A percentile compares a stretch with the other conserved stretches of the same genome.
These are phyloP conservation scores for Tuber indicum DNA, from an alignment of 495 filamentous ascomycete species.

Conservation along the genomic window DNA sequence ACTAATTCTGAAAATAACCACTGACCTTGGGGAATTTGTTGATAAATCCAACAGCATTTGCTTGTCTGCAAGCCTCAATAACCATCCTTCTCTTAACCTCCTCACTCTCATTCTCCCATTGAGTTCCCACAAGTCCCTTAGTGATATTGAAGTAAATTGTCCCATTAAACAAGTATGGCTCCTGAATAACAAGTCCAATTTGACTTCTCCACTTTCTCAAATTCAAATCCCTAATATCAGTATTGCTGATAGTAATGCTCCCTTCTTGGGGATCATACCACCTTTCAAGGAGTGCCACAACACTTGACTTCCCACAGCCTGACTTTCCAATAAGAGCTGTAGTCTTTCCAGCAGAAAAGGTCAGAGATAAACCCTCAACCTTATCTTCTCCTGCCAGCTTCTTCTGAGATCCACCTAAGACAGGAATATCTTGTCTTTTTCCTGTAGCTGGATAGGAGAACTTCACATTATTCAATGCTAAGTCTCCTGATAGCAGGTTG, in stretches of 20 bases:
- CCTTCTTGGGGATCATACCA: constrained; percentile 52
- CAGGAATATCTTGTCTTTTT: constrained; percentile 51
- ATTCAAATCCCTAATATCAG: constrained; percentile 48
- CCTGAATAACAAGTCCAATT: constrained; percentile 61
- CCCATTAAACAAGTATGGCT: constrained; percentile 63
- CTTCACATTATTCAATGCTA: constrained; percentile 53
- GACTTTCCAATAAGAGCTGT: constrained; percentile 45
- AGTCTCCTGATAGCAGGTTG: constrained; percentile 44
- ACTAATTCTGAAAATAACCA: constrained; percentile 27
- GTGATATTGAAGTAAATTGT: constrained; percentile 60
- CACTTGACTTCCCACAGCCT: constrained; percentile 64
- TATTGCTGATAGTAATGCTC: constrained; percentile 23
- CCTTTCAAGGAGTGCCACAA: constrained; percentile 58
- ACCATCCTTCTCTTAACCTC: constrained; percentile 53
- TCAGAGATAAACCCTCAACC: constrained; percentile 21
- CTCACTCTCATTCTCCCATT: constrained; percentile 50
- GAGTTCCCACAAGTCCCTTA: constrained; percentile 56
- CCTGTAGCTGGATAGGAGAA: constrained; percentile 57
- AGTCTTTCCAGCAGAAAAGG: constrained; percentile 28
- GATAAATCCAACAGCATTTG: constrained; percentile 58
- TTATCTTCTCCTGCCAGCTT: constrained; percentile 40
- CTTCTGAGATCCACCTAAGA: constrained; percentile 43
- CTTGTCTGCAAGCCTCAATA: constrained; percentile 54
- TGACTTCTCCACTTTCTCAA: constrained; percentile 58
- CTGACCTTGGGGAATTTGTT: constrained; percentile 49